A percentile compares a stretch with the other conserved stretches of the same genome.
phyloP scores from a whole-genome alignment of 345 rosid genomes.

The Aegle marmelos region DNA sequence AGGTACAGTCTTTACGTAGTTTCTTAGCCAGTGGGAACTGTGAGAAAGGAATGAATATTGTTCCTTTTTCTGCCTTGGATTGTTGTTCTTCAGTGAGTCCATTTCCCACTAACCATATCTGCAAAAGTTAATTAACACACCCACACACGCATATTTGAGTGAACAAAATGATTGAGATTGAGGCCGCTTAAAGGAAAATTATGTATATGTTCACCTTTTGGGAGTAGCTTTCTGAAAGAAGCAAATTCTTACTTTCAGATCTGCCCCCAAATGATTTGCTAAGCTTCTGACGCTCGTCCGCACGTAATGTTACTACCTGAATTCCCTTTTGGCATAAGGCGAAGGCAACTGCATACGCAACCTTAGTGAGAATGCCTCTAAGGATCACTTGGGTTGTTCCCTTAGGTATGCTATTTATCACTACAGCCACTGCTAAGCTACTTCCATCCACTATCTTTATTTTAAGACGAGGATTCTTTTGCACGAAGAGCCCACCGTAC shows the following conservation, averaged over 20 bases:
- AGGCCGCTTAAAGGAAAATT: too few species aligned
- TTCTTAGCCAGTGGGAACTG: slow-evolving; percentile 42
- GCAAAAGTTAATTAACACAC: too few species aligned
- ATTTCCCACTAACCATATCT: slow-evolving; percentile 26
- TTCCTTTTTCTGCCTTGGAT: slow-evolving; percentile 45
- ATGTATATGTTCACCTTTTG: slow-evolving; percentile 29
- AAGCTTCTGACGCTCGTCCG: not conserved
- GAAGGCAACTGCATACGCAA: not conserved
- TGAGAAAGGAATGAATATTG: slow-evolving; percentile 56
- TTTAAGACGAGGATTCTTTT: slow-evolving; percentile 6
- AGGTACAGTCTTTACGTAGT: slow-evolving; percentile 42
- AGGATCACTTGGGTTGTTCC: slow-evolving; percentile 10
- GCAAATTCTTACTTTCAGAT: slow-evolving; percentile 14
- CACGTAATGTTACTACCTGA: not conserved
- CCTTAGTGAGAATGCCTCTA: slow-evolving; percentile 6
- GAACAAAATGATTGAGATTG: too few species aligned
- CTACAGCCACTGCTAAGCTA: slow-evolving; percentile 11
- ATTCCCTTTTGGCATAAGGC: slow-evolving; percentile 4
- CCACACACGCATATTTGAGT: too few species aligned
- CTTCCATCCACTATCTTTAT: slow-evolving; percentile 14
- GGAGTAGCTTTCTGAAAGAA: slow-evolving; percentile 25
- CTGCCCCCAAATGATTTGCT: not conserved
- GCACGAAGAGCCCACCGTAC: not conserved
- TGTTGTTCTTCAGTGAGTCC: slow-evolving; percentile 45
- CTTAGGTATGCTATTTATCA: slow-evolving; percentile 4